Conservation (phyloP, 139 green algal species). For the Pseudopediastrum boryanum region DNA sequence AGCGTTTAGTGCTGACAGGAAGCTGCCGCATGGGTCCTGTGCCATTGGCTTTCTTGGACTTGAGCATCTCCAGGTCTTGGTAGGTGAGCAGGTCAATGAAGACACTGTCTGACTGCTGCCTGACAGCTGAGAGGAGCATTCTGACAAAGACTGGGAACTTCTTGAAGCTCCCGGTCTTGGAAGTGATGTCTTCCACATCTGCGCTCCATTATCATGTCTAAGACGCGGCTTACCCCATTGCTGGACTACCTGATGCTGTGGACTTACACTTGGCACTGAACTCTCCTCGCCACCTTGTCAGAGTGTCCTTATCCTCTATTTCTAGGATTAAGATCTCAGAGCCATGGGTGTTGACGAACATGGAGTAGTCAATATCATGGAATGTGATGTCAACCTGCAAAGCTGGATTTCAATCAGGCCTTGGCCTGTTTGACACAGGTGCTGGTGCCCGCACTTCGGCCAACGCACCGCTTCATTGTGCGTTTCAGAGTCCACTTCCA, state of each 20-base stretch:
- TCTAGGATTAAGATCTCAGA: constrained; percentile 68
- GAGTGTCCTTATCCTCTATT: constrained; percentile 69
- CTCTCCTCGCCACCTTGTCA: constrained; percentile 67
- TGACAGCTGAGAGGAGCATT: constrained; percentile 84
- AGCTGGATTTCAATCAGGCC: neutral
- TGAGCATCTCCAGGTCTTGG: constrained; percentile 84
- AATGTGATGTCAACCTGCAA: constrained; percentile 58
- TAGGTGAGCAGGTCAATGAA: constrained; percentile 90
- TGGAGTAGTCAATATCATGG: constrained; percentile 53
- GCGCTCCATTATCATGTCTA: constrained; percentile 11
- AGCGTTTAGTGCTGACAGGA: constrained; percentile 79
- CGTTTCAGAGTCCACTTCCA: no score
- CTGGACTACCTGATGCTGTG: neutral
- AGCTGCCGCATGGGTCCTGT: constrained; percentile 7
- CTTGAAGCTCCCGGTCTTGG: constrained; percentile 90
- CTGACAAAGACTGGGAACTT: constrained; percentile 83
- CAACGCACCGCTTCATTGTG: no score
- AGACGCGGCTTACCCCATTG: neutral
- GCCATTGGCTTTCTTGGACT: constrained; percentile 53
- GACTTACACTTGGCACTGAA: constrained; percentile 74
- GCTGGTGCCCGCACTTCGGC: neutral
- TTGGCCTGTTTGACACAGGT: neutral
- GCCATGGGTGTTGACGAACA: constrained; percentile 49
- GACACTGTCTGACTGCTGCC: constrained; percentile 76
- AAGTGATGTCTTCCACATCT: constrained; percentile 93